Evolutionary conservation across 129 eudicot genomes (phyloP), one percentile per base, ranked within the genome.

Genomic region (Centella asiatica): DNA sequence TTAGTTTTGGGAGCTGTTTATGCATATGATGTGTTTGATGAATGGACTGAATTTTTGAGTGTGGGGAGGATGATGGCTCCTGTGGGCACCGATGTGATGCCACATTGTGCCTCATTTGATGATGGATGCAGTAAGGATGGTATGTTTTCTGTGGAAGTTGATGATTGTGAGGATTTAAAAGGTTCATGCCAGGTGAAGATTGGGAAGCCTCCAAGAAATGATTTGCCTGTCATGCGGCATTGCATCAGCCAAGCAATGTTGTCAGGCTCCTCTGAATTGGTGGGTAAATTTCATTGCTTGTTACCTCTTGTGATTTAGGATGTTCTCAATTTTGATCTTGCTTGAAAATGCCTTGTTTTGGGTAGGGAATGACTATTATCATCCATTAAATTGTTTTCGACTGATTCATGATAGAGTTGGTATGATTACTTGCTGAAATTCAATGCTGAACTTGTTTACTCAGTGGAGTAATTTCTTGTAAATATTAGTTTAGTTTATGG

Each of bases 221-320:
- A 58, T 55, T 69, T 69, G 45, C 73, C 83, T 5, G 59, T 73
- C 25, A 79, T 84, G 72, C 60, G 96, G 54, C 93, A 88, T 74
- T 68, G 84, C 58, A 72, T 81, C 24, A 88, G 96, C 84, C 86
- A 84, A 67, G 83, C 77, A 12, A 54, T 76, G 57, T 74, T 87
- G 83, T 76, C 67, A 29, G 88, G 77, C 57, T 67, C 70, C 65
- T 71, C 74, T 69, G 60, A 72, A 62, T 71, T 76, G 80, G 86
- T 83, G 29, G 69, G 84, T 86, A 2, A 44, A 27, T 52, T 13
- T 20, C 22, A 33, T 57, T 57, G 14, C 20, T 29, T 0, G 2
- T 34, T 36, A 22, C 15, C 24, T 44, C 2, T 50, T 65, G 19
- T 33, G 59, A 34, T 34, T 20, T 48, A 15, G 49, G 33, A 32